Evolutionary conservation across 148 eudicot species (phyloP), one percentile per base, ranked within the genome.

Genomic region (Heliosperma pusillum): DNA sequence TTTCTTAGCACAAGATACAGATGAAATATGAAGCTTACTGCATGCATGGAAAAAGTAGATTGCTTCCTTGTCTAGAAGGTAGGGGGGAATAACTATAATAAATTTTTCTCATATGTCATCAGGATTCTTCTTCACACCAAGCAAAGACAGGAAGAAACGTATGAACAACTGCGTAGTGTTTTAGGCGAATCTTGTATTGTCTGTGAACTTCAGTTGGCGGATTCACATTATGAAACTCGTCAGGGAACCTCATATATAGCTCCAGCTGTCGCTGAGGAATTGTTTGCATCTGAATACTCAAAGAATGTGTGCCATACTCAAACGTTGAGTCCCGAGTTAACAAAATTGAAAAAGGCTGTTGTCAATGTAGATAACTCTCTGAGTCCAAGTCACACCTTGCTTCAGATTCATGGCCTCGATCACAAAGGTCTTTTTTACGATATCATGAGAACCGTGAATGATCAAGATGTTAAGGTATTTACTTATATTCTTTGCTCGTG

Each of bases 341-440:
- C 79, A 69, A 85, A 79, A 74, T 74, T 90, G 82, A 86, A 80
- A 78, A 84, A 80, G 72, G 84, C 92, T 36, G 77, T 70, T 68
- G 89, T 89, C 62, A 79, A 76, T 22, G 81, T 84, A 12, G 97
- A 92, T 77, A 92, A 92, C 80, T 82, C 89, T 30, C 70, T 92
- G 85, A 92, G 95, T 66, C 97, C 97, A 3, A 83, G 84, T 61
- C 97, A 90, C 71, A 88, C 97, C 13, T 79, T 92, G 79, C 94
- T 92, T 82, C 97, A 92, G 85, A 90, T 92, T 68, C 88, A 78
- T 52, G 86, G 92, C 72, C 79, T 87, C 56, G 95, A 92, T 77
- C 92, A 90, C 78, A 92, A 92, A 77, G 94, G 97, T 79, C 88
- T 92, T 74, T 87, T 90, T 63, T 92, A 92, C 77, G 97, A 92